Evolutionary conservation across 2,329 filamentous ascomycete species (phyloP).

Genomic region (Colletotrichum theobromicola): DNA sequence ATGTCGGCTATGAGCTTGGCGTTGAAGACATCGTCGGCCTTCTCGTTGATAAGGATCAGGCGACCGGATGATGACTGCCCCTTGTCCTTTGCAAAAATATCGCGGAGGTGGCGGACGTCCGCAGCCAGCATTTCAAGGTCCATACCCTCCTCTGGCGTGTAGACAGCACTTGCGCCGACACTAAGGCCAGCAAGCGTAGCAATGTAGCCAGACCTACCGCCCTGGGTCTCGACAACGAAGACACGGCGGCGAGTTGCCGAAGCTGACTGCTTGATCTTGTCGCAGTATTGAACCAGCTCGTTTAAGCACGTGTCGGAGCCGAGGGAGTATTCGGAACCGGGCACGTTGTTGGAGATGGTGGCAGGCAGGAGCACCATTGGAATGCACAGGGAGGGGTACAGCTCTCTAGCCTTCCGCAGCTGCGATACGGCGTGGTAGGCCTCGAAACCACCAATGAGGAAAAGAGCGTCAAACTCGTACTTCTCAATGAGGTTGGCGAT

Average conservation of each 20-base stretch:
- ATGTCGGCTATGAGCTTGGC: slow-evolving; percentile 95
- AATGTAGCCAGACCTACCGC: slow-evolving; percentile 91
- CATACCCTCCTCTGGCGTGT: slow-evolving; percentile 96
- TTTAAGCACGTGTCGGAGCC: slow-evolving; percentile 97
- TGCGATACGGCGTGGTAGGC: slow-evolving; percentile 92
- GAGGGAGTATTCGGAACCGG: slow-evolving; percentile 95
- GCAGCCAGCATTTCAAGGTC: slow-evolving; percentile 89
- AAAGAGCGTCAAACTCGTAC: slow-evolving; percentile 89
- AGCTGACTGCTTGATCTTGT: slow-evolving; percentile 96
- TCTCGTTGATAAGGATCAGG: slow-evolving; percentile 95
- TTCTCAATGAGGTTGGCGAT: slow-evolving; percentile 84
- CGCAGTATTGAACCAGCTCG: slow-evolving; percentile 91
- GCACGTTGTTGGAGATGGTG: slow-evolving; percentile 99
- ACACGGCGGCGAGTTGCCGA: slow-evolving; percentile 92
- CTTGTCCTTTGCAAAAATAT: slow-evolving; percentile 83
- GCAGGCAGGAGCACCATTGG: slow-evolving; percentile 90
- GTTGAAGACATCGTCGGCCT: slow-evolving; percentile 86
- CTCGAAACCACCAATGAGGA: slow-evolving; percentile 94
- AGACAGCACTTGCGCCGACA: slow-evolving; percentile 92
- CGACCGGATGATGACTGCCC: slow-evolving; percentile 91
- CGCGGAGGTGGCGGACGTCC: slow-evolving; percentile 87
- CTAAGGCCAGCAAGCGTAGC: slow-evolving; percentile 88
- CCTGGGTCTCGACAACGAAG: slow-evolving; percentile 98
- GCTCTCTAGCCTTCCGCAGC: slow-evolving; percentile 77
- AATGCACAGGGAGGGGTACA: slow-evolving; percentile 88